Evolutionary conservation across 805 yeast species (phyloP).

Genomic region (Starmerella ratchasimensis): DNA sequence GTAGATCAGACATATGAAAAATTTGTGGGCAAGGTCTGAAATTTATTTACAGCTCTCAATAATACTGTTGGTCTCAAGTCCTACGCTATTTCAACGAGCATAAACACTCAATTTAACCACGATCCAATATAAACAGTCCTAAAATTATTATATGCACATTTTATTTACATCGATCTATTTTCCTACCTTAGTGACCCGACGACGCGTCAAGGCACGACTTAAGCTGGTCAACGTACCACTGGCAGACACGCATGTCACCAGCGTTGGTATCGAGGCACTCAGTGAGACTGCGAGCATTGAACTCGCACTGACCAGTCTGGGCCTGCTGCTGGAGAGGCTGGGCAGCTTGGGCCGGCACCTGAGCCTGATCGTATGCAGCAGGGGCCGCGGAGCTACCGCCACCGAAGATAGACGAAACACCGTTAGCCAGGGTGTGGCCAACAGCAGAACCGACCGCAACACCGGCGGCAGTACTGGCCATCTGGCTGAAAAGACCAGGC

Average conservation of each 20-base stretch:
- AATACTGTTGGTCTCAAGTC: neutral
- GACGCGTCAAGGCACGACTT: slow-evolving; percentile 94
- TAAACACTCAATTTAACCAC: too few relatives aligned
- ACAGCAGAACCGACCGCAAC: slow-evolving; percentile 97
- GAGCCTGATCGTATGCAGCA: slow-evolving; percentile 32
- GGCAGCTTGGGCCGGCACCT: slow-evolving; percentile 32
- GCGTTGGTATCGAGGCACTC: slow-evolving; percentile 85
- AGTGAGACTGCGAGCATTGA: slow-evolving; percentile 88
- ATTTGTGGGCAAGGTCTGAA: neutral
- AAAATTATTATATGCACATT: too few relatives aligned
- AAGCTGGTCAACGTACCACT: slow-evolving; percentile 90
- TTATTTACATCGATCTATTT: neutral
- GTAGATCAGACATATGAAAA: slow-evolving; percentile 10
- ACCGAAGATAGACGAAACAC: slow-evolving; percentile 77
- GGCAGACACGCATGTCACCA: slow-evolving; percentile 96
- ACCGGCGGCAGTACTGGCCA: slow-evolving; percentile 99
- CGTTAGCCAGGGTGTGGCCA: slow-evolving; percentile 95
- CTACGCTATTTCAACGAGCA: neutral
- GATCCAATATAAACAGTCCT: neutral
- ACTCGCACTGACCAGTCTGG: slow-evolving; percentile 47
- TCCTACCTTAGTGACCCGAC: slow-evolving; percentile 36
- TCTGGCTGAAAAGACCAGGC: slow-evolving; percentile 89
- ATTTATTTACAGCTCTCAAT: too few relatives aligned
- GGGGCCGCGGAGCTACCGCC: slow-evolving; percentile 51
- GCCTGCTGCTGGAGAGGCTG: slow-evolving; percentile 29